Evolutionary conservation across 192 early-diverging fungal species (phyloP).

Genomic region (Pilobolus umbonatus): DNA sequence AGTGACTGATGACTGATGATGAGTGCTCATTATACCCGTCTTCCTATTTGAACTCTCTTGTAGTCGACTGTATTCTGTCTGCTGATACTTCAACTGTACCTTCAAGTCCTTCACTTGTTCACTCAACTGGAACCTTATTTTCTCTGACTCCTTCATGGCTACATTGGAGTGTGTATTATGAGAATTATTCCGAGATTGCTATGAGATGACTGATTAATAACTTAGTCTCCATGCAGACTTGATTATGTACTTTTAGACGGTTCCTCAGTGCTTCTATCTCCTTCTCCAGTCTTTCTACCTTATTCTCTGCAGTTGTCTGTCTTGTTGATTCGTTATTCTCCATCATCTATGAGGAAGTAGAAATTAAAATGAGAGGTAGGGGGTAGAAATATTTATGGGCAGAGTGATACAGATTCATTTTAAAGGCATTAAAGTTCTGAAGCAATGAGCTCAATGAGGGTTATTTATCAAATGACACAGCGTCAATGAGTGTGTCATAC

Average conservation of each 20-base stretch:
- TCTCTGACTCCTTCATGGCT: neutral
- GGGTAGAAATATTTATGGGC: too few relatives aligned
- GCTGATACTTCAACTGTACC: constrained; percentile 12
- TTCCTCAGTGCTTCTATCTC: constrained; percentile 18
- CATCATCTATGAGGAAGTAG: too few relatives aligned
- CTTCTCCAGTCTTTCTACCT: constrained; percentile 23
- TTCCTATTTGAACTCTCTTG: constrained; percentile 15
- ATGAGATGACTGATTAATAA: neutral
- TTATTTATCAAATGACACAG: too few relatives aligned
- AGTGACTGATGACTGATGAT: neutral
- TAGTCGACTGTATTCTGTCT: constrained; percentile 10
- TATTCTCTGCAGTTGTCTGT: constrained; percentile 13
- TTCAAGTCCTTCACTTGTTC: constrained; percentile 25
- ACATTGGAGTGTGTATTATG: neutral
- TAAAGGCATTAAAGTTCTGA: too few relatives aligned
- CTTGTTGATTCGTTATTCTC: constrained; percentile 6
- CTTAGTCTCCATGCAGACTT: too few relatives aligned
- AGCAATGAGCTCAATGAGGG: too few relatives aligned
- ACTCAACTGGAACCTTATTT: constrained; percentile 21
- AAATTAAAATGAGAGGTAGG: too few relatives aligned
- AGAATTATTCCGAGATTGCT: neutral
- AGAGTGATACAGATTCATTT: too few relatives aligned
- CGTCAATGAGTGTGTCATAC: too few relatives aligned
- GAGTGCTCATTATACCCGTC: constrained; percentile 3
- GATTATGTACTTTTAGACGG: constrained; percentile 17